Conservation (phyloP, 495 filamentous ascomycete species). For the Penicillium pulvis region DNA sequence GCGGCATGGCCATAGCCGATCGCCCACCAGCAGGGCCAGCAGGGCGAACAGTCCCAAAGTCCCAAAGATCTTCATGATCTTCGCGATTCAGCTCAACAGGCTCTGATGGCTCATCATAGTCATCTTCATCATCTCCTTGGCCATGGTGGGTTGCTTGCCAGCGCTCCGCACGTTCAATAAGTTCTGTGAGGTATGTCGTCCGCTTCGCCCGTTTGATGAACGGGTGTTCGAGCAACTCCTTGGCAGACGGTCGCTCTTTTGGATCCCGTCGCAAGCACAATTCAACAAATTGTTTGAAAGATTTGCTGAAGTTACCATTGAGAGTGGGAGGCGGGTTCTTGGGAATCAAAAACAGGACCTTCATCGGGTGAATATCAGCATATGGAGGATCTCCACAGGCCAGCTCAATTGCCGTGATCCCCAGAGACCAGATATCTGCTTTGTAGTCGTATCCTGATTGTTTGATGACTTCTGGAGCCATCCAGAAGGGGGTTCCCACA, state of each 20-base stretch:
- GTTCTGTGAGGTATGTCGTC: constrained; percentile 84
- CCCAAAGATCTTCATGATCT: constrained; percentile 73
- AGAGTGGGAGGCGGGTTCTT: constrained; percentile 87
- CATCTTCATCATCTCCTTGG: constrained; percentile 55
- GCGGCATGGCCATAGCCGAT: constrained; percentile 42
- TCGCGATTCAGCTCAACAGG: constrained; percentile 28
- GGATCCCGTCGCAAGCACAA: constrained; percentile 86
- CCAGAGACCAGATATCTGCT: constrained; percentile 98
- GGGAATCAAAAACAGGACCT: constrained; percentile 94
- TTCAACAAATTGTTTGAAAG: constrained; percentile 94
- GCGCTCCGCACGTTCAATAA: constrained; percentile 86
- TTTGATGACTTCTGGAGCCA: constrained; percentile 99
- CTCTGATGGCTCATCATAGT: constrained; percentile 51
- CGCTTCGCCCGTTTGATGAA: constrained; percentile 90
- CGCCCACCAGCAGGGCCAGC: constrained; percentile 64
- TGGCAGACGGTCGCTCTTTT: constrained; percentile 81
- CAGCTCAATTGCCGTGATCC: constrained; percentile 93
- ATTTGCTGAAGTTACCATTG: constrained; percentile 81
- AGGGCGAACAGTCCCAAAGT: constrained; percentile 89
- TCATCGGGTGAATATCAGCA: constrained; percentile 98
- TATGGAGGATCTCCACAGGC: constrained; percentile 94
- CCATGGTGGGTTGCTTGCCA: constrained; percentile 65
- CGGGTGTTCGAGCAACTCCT: constrained; percentile 83
- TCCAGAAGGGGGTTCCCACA: constrained; percentile 98
- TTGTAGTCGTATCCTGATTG: constrained; percentile 98